Base-by-base conservation (phyloP, 2,329 filamentous ascomycete species). In the Talaromyces sp. region DNA sequence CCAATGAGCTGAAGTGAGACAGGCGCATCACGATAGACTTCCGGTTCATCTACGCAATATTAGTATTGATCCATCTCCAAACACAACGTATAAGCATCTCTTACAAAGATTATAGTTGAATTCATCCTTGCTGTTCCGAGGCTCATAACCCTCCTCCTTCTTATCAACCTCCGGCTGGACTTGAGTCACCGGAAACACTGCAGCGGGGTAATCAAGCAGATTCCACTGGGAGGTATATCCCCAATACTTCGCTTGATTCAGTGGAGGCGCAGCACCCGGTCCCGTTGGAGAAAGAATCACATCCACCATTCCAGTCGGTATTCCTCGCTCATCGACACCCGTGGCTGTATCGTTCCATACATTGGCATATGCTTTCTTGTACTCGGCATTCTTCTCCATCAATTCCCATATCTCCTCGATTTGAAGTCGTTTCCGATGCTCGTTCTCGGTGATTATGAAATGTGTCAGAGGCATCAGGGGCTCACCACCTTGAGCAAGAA, bases 211-310 rank as follows among this genome's bases (percentile, higher is more conserved):
- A 73, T 91, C 88, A 1, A 91, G 81, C 49, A 91, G 70, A 72
- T 91, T 91, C 87, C 88, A 91, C 67, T 88, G 84, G 0, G 83
- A 78, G 0, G 87, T 89, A 69, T 91, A 91, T 1, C 83, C 83
- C 87, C 88, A 91, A 69, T 85, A 86, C 43, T 75, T 79, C 72
- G 89, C 71, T 66, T 80, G 76, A 68, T 86, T 74, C 68, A 87
- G 81, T 67, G 84, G 76, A 2, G 81, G 84, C n/a, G 85, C 85
- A 2, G 79, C 79, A 1, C 84, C 82, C 1, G 86, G 85, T 0
- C 83, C 84, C 0, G 81, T 84, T 0, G 88, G 88, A 64, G 84
- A 87, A 0, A 91, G 77, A 38, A 91, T 84, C 0, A 88, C 85
- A 72, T 91, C 88, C 67, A 70, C 74, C 69, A 60, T 71, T 11